A percentile compares a stretch with the other conserved stretches of the same genome.
These are phyloP conservation scores for Wickerhamiella azyma DNA, from an alignment of 805 yeast species.

Conservation along the genomic window DNA sequence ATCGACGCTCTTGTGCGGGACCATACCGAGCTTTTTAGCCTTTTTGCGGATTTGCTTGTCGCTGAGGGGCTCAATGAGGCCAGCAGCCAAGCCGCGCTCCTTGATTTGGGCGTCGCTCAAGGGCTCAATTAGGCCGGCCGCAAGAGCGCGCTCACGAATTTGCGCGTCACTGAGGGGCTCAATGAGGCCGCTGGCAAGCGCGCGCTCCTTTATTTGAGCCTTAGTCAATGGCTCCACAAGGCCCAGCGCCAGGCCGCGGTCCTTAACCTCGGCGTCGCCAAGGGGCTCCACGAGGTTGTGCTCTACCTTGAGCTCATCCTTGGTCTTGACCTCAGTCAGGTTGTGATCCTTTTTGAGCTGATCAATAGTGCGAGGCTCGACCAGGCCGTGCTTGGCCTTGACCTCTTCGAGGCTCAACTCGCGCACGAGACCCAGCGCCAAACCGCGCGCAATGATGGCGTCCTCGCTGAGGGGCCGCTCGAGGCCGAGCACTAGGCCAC, in stretches of 20 bases:
- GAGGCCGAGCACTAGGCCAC: slow-evolving; percentile 15
- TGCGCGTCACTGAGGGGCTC: not conserved
- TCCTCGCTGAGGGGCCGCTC: slow-evolving; percentile 11
- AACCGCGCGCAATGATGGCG: slow-evolving; percentile 5
- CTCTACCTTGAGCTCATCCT: slow-evolving; percentile 10
- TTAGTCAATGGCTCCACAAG: slow-evolving; percentile 1
- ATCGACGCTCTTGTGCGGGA: slow-evolving; percentile 6
- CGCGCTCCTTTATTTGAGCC: slow-evolving; percentile 12
- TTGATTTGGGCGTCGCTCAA: not conserved
- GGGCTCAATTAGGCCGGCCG: slow-evolving; percentile 16
- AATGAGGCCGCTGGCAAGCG: slow-evolving; percentile 8
- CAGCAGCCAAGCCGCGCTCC: slow-evolving; percentile 5
- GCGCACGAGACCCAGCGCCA: slow-evolving; percentile 6
- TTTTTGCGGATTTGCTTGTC: slow-evolving; percentile 10
- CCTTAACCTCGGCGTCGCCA: not conserved
- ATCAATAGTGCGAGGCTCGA: slow-evolving; percentile 11
- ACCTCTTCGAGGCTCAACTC: slow-evolving; percentile 34
- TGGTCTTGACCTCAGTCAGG: slow-evolving; percentile 11
- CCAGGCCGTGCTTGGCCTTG: not conserved
- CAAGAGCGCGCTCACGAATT: slow-evolving; percentile 9
- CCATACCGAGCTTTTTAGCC: slow-evolving; percentile 18
- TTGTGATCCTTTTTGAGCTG: slow-evolving; percentile 14
- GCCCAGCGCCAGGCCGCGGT: not conserved
- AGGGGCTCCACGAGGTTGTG: slow-evolving; percentile 2
- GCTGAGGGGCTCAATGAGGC: slow-evolving; percentile 10